Conservation (phyloP, 1,284 basidiomycete species). For the Cutaneotrichosporon sp. region DNA sequence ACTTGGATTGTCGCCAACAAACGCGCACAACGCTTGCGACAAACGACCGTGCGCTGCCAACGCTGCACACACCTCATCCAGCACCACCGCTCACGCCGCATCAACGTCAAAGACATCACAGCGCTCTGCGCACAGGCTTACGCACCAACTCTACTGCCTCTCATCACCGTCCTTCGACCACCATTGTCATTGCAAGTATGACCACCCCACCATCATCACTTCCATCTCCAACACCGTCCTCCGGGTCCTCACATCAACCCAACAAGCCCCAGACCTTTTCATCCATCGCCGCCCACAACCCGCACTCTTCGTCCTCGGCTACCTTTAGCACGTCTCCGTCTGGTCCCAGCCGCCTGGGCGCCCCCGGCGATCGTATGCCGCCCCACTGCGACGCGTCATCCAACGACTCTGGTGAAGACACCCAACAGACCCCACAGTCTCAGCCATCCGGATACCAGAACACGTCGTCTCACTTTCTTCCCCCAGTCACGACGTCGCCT, state of each 20-base stretch:
- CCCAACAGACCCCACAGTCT: slow-evolving; percentile 22
- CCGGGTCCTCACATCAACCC: slow-evolving; percentile 33
- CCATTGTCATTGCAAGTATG: slow-evolving; percentile 27
- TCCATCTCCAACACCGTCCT: slow-evolving; percentile 40
- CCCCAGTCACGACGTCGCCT: slow-evolving; percentile 45
- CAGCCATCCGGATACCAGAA: slow-evolving; percentile 14
- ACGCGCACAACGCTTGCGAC: neutral
- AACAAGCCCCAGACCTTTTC: slow-evolving; percentile 35
- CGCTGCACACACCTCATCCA: neutral
- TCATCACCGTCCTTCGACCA: neutral
- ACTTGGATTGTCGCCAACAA: neutral
- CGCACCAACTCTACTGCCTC: slow-evolving; percentile 10
- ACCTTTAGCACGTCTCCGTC: slow-evolving; percentile 27
- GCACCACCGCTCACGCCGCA: slow-evolving; percentile 1
- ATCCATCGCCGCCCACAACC: slow-evolving; percentile 24
- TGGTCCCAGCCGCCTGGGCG: neutral
- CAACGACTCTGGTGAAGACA: slow-evolving; percentile 17
- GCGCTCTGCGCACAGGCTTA: slow-evolving; percentile 1
- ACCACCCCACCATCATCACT: slow-evolving; percentile 39
- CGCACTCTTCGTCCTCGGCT: slow-evolving; percentile 26
- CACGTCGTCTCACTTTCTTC: slow-evolving; percentile 30
- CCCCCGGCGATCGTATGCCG: slow-evolving; percentile 2
- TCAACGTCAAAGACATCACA: slow-evolving; percentile 9
- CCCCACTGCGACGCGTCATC: slow-evolving; percentile 17
- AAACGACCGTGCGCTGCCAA: neutral